phyloP scores from a whole-genome alignment of 495 filamentous ascomycete genomes.

The Neurospora intermedia region DNA sequence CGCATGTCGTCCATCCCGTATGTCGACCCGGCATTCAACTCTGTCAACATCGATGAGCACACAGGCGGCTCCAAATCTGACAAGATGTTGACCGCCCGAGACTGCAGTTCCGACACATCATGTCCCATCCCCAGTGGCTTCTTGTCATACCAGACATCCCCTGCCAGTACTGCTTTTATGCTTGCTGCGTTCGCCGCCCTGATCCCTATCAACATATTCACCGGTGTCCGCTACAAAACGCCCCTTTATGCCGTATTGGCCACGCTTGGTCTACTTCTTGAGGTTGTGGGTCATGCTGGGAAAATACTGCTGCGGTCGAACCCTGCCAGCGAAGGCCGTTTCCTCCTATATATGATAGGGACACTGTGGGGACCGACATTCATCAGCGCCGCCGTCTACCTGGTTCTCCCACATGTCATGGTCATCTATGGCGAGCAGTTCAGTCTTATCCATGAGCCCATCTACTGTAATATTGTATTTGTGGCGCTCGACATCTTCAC shows the following conservation, averaged over 20 bases:
- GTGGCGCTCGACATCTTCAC: slow-evolving; percentile 19
- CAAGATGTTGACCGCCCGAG: slow-evolving; percentile 3
- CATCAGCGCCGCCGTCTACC: slow-evolving; percentile 25
- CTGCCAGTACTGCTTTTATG: slow-evolving; percentile 25
- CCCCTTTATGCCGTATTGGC: slow-evolving; percentile 22
- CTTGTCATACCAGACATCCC: slow-evolving; percentile 17
- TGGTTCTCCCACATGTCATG: slow-evolving; percentile 27
- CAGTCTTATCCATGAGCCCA: slow-evolving; percentile 17
- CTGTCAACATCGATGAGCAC: not conserved
- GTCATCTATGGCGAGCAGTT: slow-evolving; percentile 30
- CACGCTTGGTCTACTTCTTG: slow-evolving; percentile 24
- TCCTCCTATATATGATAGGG: slow-evolving; percentile 29
- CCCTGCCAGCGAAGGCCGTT: slow-evolving; percentile 14
- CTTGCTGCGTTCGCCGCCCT: slow-evolving; percentile 30
- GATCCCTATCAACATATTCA: slow-evolving; percentile 23
- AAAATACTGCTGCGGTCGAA: slow-evolving; percentile 24
- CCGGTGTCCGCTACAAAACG: slow-evolving; percentile 28
- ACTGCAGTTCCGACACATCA: slow-evolving; percentile 7
- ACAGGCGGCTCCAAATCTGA: not conserved
- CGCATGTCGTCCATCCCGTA: not conserved
- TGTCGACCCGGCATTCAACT: not conserved
- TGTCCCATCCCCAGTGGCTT: slow-evolving; percentile 17
- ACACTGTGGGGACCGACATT: slow-evolving; percentile 29
- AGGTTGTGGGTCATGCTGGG: slow-evolving; percentile 31
- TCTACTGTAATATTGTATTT: slow-evolving; percentile 23